Conservation (phyloP, 2,329 filamentous ascomycete genomes). For the Pestalotiopsis sp. region DNA sequence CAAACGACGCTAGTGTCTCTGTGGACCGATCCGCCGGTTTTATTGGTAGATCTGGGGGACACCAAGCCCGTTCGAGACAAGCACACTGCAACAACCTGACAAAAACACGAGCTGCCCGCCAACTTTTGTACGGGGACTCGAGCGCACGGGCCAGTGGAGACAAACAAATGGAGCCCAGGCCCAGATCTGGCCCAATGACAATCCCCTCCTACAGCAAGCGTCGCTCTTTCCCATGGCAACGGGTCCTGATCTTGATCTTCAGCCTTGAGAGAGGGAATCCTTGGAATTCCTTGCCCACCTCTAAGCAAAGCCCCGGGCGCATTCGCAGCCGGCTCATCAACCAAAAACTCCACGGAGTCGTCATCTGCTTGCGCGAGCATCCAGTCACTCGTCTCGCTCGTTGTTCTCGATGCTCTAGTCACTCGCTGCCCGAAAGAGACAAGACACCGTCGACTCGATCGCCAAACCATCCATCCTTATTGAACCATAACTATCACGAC, state of each 20-base stretch:
- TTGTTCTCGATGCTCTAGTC: slow-evolving; percentile 5
- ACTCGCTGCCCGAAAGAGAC: slow-evolving; percentile 1
- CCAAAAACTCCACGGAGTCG: background rate
- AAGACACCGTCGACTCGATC: background rate
- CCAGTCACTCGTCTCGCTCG: background rate
- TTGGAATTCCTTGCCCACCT: background rate
- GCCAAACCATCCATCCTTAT: background rate
- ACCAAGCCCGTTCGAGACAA: background rate
- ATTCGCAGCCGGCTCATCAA: background rate
- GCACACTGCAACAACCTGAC: background rate
- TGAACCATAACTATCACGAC: slow-evolving; percentile 4
- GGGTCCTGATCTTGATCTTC: slow-evolving; percentile 4
- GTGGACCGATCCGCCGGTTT: background rate
- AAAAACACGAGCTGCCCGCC: background rate
- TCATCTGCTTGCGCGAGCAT: background rate
- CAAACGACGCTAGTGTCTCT: background rate
- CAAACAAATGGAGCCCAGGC: background rate
- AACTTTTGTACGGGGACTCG: background rate
- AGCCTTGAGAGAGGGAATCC: background rate
- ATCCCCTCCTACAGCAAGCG: background rate
- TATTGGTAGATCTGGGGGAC: background rate
- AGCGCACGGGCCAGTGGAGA: background rate
- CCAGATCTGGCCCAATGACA: background rate
- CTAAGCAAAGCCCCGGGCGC: background rate
- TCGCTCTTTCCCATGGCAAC: slow-evolving; percentile 9